Base-by-base conservation (phyloP, 345 rosid species). In the Bruguiera gymnorhiza region DNA sequence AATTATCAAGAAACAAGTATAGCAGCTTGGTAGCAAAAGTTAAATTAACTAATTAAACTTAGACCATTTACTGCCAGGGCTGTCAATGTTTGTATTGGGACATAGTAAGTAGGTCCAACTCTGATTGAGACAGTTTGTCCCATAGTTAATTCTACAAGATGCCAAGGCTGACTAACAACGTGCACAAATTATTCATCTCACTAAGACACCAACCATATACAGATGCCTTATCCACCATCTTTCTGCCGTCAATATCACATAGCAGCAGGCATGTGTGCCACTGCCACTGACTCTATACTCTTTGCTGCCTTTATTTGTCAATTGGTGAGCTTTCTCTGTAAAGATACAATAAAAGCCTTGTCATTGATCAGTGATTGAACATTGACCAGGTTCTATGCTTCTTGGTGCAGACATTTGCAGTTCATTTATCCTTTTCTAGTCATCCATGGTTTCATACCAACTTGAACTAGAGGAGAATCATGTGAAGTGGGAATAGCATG, bases 121-220 rank as follows among this genome's bases (percentile, higher is more conserved):
- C 23, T 46, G 46, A 20, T 43, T 69, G 72, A 48, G 65, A 60
- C 39, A 53, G 60, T 2, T 21, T 58, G 71, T 58, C 37, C 39
- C 23, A 10, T 8, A 11, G 59, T 32, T 43, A 26, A 61, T 29
- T 18, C 24, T 24, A 32, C 36, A 5, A 55, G 36, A 56, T 24
- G 39, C 26, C 11, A 15, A 57, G 61, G 37, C 39, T 68, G 53
- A 70, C 46, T 26, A 8, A 27, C 23, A 65, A 6, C 39, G 56
- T 37, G 24, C n/a, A 63, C 61, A 43, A 23, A 62, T 16, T 39
- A 56, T 65, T 30, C 68, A 62, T 18, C 26, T 60, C 62, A 70
- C 59, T 8, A 7, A 34, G 37, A 34, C 9, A 6, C 8, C 79
- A 71, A 76, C 72, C 72, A 48, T 16, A 26, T 67, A 61, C 29